Conservation (phyloP, 768 basidiomycete species). For the Kondoa malvinella region DNA sequence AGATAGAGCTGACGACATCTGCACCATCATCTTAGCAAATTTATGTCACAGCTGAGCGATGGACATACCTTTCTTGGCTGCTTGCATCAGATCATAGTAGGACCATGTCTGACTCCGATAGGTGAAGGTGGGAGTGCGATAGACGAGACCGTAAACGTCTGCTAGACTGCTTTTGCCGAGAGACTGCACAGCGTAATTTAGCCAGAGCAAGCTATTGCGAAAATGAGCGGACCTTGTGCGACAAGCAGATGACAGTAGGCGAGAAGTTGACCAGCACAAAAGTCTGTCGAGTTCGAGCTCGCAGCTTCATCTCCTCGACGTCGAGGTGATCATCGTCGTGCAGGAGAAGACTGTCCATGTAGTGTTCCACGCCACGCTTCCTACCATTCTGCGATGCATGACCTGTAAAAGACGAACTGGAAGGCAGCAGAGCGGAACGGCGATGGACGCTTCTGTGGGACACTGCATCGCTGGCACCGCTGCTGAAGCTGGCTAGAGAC, state of each 20-base stretch:
- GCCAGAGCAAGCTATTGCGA: slow-evolving; percentile 5
- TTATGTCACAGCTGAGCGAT: no score
- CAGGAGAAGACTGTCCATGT: no score
- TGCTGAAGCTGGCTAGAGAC: slow-evolving; percentile 9
- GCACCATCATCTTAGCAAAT: neutral
- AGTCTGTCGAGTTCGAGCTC: slow-evolving; percentile 58
- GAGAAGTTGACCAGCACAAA: slow-evolving; percentile 61
- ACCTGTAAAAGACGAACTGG: neutral
- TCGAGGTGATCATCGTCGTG: slow-evolving; percentile 26
- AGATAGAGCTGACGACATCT: neutral
- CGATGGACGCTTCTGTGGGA: slow-evolving; percentile 5
- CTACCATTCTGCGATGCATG: no score
- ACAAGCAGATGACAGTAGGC: slow-evolving; percentile 25
- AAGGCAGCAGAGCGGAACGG: slow-evolving; percentile 10
- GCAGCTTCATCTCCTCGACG: slow-evolving; percentile 36
- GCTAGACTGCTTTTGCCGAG: slow-evolving; percentile 28
- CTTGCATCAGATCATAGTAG: slow-evolving; percentile 15
- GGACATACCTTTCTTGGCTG: slow-evolving; percentile 12
- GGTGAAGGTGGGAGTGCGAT: slow-evolving; percentile 61
- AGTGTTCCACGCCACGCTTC: no score
- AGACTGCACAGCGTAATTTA: slow-evolving; percentile 8
- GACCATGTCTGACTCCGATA: slow-evolving; percentile 46
- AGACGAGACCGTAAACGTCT: slow-evolving; percentile 57
- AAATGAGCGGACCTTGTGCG: slow-evolving; percentile 21
- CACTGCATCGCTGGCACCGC: slow-evolving; percentile 10